phyloP scores from a whole-genome alignment of 495 filamentous ascomycete genomes.

The Podospora tetraspora region DNA sequence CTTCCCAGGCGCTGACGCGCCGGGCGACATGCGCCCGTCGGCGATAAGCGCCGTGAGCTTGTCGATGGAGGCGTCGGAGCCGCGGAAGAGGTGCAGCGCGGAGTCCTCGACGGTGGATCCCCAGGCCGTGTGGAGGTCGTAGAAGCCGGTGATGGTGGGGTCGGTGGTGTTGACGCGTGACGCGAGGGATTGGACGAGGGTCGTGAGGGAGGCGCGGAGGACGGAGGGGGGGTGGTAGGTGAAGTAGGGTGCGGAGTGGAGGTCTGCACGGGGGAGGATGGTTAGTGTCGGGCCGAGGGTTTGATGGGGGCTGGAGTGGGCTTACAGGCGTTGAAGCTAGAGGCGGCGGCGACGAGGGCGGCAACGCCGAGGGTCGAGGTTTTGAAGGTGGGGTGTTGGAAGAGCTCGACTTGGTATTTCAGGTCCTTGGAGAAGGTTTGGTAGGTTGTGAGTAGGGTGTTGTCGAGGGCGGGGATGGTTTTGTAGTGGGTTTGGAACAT shows the following conservation, averaged over 20 bases:
- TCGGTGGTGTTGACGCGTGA: neutral
- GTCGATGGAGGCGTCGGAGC: neutral
- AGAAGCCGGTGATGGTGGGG: neutral
- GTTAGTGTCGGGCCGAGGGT: too few species aligned
- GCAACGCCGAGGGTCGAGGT: neutral
- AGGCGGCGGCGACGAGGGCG: neutral
- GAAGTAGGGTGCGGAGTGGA: neutral
- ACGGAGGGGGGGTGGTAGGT: neutral
- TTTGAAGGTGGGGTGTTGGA: neutral
- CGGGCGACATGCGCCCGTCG: neutral
- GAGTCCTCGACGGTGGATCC: neutral
- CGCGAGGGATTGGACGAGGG: neutral
- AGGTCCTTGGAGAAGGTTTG: neutral
- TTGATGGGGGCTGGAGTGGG: too few species aligned
- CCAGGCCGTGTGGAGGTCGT: rapidly evolving
- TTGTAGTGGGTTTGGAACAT: neutral
- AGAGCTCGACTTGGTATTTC: neutral
- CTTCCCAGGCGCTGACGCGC: neutral
- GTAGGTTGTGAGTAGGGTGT: neutral
- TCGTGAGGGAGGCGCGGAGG: neutral
- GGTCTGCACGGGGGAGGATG: too few species aligned
- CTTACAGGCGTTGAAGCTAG: neutral
- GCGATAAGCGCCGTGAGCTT: neutral
- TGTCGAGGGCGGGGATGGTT: neutral
- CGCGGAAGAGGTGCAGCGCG: neutral